phyloP scores from a whole-genome alignment of 2,329 filamentous ascomycete genomes.

The Colletotrichum musicola region DNA sequence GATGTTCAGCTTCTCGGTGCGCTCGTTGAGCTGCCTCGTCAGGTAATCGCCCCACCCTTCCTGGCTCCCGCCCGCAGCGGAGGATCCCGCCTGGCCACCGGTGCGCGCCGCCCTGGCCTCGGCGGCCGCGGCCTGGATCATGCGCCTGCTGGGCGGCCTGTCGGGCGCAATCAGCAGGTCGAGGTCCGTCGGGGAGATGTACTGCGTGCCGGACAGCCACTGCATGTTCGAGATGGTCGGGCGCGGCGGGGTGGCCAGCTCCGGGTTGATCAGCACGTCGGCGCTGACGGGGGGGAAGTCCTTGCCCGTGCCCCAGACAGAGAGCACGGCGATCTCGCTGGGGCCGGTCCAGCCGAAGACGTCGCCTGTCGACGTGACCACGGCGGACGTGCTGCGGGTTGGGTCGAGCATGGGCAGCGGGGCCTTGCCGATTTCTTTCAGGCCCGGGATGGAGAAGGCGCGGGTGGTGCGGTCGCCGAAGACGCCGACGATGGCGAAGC shows the following conservation, averaged over 20 bases:
- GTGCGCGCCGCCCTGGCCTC: slow-evolving; percentile 74
- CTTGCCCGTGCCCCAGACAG: slow-evolving; percentile 84
- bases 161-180: slow-evolving; percentile 91
- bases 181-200: slow-evolving; percentile 87
- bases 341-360: slow-evolving; percentile 91
- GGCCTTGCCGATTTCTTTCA: slow-evolving; percentile 84
- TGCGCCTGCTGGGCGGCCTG: slow-evolving; percentile 88
- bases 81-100: slow-evolving; percentile 44
- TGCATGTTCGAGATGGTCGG: slow-evolving; percentile 96
- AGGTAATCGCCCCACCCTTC: slow-evolving; percentile 85
- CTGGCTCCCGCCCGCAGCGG: slow-evolving; percentile 49
- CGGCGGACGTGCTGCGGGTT: slow-evolving; percentile 75
- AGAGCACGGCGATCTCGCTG: slow-evolving; percentile 85
- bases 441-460: slow-evolving; percentile 86
- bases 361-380: slow-evolving; percentile 83
- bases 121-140: slow-evolving; percentile 82
- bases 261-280: slow-evolving; percentile 85
- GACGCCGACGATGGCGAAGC: slow-evolving; percentile 83
- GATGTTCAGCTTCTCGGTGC: slow-evolving; percentile 87
- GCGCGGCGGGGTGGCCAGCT: slow-evolving; percentile 78
- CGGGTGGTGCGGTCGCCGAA: slow-evolving; percentile 86
- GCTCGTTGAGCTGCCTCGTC: slow-evolving; percentile 86
- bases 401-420: slow-evolving; percentile 79
- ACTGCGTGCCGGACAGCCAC: slow-evolving; percentile 96
- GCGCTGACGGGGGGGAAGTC: slow-evolving; percentile 67